Conservation (phyloP, 2,329 filamentous ascomycete genomes). For the Cordyceps cateniannulata region DNA sequence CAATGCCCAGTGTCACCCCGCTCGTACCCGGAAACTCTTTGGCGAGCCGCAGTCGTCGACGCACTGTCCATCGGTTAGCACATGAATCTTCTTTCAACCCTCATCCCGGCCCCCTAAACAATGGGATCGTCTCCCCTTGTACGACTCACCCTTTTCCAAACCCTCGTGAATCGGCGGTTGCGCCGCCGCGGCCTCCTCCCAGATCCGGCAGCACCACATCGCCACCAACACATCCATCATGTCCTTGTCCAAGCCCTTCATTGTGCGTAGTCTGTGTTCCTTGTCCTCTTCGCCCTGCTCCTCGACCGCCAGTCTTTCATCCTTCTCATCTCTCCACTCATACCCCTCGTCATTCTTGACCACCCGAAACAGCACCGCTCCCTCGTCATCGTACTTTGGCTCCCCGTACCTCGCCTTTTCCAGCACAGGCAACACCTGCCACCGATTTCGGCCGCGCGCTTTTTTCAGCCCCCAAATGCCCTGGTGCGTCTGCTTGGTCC, state of each 20-base stretch:
- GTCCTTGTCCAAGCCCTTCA: conserved; percentile 14
- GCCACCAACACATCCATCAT: conserved; percentile 19
- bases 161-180: background rate
- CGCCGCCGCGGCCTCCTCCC: background rate
- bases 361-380: conserved; percentile 18
- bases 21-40: background rate
- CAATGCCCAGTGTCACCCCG: background rate
- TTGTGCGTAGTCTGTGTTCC: background rate
- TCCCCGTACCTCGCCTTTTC: conserved; percentile 15
- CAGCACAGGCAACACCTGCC: background rate
- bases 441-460: background rate
- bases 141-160: conserved; percentile 1
- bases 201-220: conserved; percentile 11
- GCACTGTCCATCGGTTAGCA: background rate
- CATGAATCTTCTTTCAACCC: too few species aligned
- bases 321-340: conserved; percentile 18
- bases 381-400: conserved; percentile 14
- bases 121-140: too few species aligned
- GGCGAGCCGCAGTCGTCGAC: background rate
- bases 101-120: too few species aligned
- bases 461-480: background rate
- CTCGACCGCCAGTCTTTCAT: conserved; percentile 18
- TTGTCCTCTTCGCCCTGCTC: background rate
- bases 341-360: conserved; percentile 13
- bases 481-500: background rate